Percentiles rank a stretch among this genome's conserved stretches.
Conservation (phyloP, 305 asterid genomes). For the Petunia hybrid region DNA sequence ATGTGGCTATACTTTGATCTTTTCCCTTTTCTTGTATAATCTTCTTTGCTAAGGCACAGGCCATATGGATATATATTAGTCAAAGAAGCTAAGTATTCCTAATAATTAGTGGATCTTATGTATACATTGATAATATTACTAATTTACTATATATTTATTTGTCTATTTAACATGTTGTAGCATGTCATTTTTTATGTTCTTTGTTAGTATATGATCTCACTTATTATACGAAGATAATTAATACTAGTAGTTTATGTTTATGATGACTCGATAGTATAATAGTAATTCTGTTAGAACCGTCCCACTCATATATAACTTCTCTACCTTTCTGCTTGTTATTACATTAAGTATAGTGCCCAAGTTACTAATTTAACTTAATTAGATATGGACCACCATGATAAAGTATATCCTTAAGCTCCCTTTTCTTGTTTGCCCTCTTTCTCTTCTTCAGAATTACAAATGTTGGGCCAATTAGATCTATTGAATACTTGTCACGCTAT, state of each 20-base stretch:
- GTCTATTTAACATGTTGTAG: too few relatives aligned
- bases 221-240: too few relatives aligned
- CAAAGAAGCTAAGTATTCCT: background rate
- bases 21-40: background rate
- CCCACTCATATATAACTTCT: background rate
- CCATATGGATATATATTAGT: slow-evolving; percentile 10
- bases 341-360: background rate
- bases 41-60: slow-evolving; percentile 22
- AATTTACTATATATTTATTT: too few relatives aligned
- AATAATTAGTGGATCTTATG: too few relatives aligned
- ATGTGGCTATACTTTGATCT: slow-evolving; percentile 28
- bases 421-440: too few relatives aligned
- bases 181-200: too few relatives aligned
- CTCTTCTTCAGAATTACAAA: background rate
- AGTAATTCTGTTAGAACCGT: too few relatives aligned
- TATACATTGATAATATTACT: too few relatives aligned
- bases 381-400: background rate
- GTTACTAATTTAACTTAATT: too few relatives aligned
- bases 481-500: background rate
- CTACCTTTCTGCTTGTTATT: background rate
- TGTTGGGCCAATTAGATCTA: background rate
- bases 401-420: background rate
- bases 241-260: too few relatives aligned
- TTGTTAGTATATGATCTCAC: too few relatives aligned
- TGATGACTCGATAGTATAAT: too few relatives aligned